Percentiles rank a stretch among this genome's conserved stretches.
Conservation (phyloP, 2,329 filamentous ascomycete genomes). For the Atkinsonella texensis region DNA sequence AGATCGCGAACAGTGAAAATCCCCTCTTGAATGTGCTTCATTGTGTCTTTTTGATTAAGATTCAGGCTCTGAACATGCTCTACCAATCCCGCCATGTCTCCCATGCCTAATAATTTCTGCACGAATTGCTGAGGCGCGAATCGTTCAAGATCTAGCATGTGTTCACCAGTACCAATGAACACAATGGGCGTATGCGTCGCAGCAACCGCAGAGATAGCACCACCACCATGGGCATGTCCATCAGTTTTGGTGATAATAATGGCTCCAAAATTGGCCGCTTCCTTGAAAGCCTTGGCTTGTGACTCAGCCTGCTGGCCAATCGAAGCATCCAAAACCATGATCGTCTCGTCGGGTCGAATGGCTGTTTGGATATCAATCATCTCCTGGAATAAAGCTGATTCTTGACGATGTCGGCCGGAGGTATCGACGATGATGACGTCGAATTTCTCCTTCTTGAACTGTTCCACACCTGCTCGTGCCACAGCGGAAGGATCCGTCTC, state of each 20-base stretch:
- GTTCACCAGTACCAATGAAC: constrained; percentile 94
- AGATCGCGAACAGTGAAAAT: constrained; percentile 93
- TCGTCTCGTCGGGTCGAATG: constrained; percentile 86
- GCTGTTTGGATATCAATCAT: constrained; percentile 95
- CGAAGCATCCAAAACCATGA: constrained; percentile 93
- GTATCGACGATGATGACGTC: constrained; percentile 99
- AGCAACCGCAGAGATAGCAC: constrained; percentile 93
- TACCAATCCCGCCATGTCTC: constrained; percentile 86
- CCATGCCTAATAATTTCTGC: constrained; percentile 90
- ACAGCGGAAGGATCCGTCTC: constrained; percentile 93
- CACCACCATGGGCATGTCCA: constrained; percentile 87
- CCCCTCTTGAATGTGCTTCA: constrained; percentile 96
- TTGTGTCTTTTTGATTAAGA: constrained; percentile 94
- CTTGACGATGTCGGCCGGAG: constrained; percentile 86
- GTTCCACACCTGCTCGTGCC: constrained; percentile 88
- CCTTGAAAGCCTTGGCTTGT: constrained; percentile 94
- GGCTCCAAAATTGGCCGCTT: constrained; percentile 89
- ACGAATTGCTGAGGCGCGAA: constrained; percentile 92
- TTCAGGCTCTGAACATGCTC: constrained; percentile 95
- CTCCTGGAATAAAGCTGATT: constrained; percentile 89
- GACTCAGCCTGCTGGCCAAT: constrained; percentile 94
- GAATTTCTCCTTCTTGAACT: constrained; percentile 98
- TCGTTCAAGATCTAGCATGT: constrained; percentile 87
- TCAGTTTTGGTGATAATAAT: constrained; percentile 99
- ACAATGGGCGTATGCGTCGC: constrained; percentile 95